A percentile compares a stretch with the other conserved stretches of the same genome.
Conservation (phyloP, 2,329 filamentous ascomycete genomes). For the Trichoderma aggressivum region DNA sequence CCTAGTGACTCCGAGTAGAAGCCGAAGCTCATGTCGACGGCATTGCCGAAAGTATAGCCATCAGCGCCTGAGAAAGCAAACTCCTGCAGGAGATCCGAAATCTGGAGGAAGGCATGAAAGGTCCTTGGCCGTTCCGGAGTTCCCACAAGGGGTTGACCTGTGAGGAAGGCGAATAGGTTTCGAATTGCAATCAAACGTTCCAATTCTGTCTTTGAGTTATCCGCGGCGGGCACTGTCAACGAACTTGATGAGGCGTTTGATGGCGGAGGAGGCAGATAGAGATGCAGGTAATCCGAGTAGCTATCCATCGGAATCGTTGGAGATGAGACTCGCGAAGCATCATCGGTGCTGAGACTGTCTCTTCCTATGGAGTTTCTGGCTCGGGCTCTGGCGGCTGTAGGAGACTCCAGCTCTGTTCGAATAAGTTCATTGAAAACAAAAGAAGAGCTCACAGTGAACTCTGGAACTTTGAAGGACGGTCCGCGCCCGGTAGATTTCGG, state of each 20-base stretch:
- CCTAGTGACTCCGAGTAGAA: conserved; percentile 74
- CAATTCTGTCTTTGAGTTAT: conserved; percentile 38
- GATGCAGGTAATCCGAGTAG: conserved; percentile 40
- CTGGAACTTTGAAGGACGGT: conserved; percentile 59
- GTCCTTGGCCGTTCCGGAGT: conserved; percentile 51
- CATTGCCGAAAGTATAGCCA: conserved; percentile 57
- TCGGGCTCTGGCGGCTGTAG: conserved; percentile 32
- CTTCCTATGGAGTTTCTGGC: conserved; percentile 47
- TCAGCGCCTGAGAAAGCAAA: conserved; percentile 57
- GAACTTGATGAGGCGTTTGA: conserved; percentile 33
- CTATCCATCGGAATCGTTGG: conserved; percentile 37
- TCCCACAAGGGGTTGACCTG: conserved; percentile 59
- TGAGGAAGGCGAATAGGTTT: conserved; percentile 65
- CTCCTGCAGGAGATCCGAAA: conserved; percentile 52
- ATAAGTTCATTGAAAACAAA: conserved; percentile 53
- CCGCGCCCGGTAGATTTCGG: conserved; percentile 48
- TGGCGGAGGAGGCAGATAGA: conserved; percentile 52
- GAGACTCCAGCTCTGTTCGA: conserved; percentile 40
- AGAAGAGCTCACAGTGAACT: conserved; percentile 53
- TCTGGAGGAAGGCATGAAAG: conserved; percentile 53
- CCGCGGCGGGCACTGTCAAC: conserved; percentile 33
- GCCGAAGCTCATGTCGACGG: conserved; percentile 62
- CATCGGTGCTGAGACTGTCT: conserved; percentile 47
- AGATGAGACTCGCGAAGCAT: conserved; percentile 42
- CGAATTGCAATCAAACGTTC: conserved; percentile 57